phyloP scores from a whole-genome alignment of 441 rosid genomes.

The Manihot esculenta region DNA sequence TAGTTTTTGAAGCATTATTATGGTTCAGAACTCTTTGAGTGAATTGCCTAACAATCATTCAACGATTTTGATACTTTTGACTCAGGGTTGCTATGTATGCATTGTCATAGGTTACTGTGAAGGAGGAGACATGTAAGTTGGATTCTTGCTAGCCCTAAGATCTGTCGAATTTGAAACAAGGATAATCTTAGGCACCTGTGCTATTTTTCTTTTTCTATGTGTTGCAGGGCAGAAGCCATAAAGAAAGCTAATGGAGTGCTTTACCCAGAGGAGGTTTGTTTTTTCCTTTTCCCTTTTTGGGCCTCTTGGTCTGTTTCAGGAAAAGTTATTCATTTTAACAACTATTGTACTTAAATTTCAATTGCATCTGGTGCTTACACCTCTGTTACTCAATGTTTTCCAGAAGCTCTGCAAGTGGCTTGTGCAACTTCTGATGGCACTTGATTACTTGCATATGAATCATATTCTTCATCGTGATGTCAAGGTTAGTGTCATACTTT shows the following conservation, averaged over 20 bases:
- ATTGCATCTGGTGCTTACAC: constrained; percentile 9
- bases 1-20: constrained; percentile 3
- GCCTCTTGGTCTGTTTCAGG: background rate
- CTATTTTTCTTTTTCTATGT: constrained; percentile 23
- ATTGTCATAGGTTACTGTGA: constrained; percentile 96
- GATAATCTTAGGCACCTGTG: constrained; percentile 13
- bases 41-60: constrained; percentile 31
- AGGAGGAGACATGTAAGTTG: constrained; percentile 99
- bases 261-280: constrained; percentile 93
- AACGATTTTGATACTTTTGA: constrained; percentile 30
- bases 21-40: background rate
- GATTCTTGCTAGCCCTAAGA: constrained; percentile 25
- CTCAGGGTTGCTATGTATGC: constrained; percentile 98
- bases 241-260: constrained; percentile 79
- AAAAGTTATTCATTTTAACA: constrained; percentile 7
- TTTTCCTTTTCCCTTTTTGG: constrained; percentile 6
- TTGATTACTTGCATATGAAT: constrained; percentile 92
- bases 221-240: constrained; percentile 87
- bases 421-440: constrained; percentile 97
- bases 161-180: constrained; percentile 19
- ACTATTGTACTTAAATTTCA: background rate
- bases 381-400: constrained; percentile 16
- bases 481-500: constrained; percentile 58
- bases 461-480: constrained; percentile 99
- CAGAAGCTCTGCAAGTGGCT: constrained; percentile 99